Evolutionary conservation across 192 early-diverging fungal species (phyloP), one percentile per base, ranked within the genome.

Genomic region (Backusella sp.): DNA sequence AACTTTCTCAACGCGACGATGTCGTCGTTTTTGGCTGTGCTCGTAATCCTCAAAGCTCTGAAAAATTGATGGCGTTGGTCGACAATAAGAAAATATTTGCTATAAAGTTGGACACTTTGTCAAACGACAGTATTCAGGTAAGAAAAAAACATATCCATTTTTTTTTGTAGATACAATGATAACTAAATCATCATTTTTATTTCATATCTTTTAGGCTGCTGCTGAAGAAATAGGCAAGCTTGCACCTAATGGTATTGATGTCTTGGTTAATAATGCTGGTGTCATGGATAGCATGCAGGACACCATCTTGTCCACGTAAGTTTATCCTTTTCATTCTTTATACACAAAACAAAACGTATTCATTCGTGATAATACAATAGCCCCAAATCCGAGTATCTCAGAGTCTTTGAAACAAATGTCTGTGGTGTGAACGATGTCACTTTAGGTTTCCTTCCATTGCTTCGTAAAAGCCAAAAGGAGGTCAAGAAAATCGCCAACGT

Each of bases 241-340:
- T 26, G 41, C 81, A 11, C 77, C 77, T 9, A 34, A 74, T 17
- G 81, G 81, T 35, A 52, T 82, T 68, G 81, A 82, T 69, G 56
- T 77, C 14, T 72, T 80, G 8, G 77, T 80, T n/a, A 82, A 82
- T 53, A 82, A 82, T 56, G 67, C 80, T 14, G 80, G 80, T 11
- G 34, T 82, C 30, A 26, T 3, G 32, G 69, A 39, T 6, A 39
- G 6, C 7, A 14, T 17, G 21, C 12, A 65, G 14, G 44, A 21
- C 15, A 41, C 15, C 30, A 7, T 36, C 12, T 30, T 71, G 21
- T 62, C 66, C 21, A 46, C 56, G 74, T 80, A 76, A 73, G n/a
- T 49, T 11, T 8, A 39, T 39, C 37, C 37, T 39, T 39, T 39
- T 11, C 7, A 39, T 39, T 39, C 37, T 39, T 39, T 39, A 11